Base-by-base conservation (phyloP, 2,329 filamentous ascomycete species). In the Taxawa tesnikishii region DNA sequence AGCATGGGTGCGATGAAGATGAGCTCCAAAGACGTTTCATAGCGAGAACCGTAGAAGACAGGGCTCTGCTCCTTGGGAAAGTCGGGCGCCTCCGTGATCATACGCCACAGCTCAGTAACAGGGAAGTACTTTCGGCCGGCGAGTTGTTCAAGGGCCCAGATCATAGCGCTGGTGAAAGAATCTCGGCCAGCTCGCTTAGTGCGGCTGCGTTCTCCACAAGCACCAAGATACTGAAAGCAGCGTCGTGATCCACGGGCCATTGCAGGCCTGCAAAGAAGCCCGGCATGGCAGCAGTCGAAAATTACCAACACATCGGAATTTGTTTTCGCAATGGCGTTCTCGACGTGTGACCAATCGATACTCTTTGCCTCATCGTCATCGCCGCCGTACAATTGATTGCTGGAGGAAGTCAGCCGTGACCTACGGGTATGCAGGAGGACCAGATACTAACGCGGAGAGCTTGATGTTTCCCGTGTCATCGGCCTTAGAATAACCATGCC, bases 401-500 rank as follows among this genome's bases (percentile, higher is more conserved):
- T 6, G 15, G 13, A 18, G 4, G 4, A 11, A n/a, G 18, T 19
- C 15, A 14, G 16, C 15, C 28, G 15, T 10, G 8, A n/a, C 7
- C 28, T 16, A 17, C 19, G 7, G n/a, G n/a, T 23, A 23, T 23
- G 7, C 7, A 23, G 7, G n/a, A 23, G 7, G 19, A 23, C 7
- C 7, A 13, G 6, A 7, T 27, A 11, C 27, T 16, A 15, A 29
- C 27, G 5, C 9, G 12, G 14, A 11, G 14, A 29, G 27, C 15
- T 16, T 29, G 27, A 29, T 29, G 27, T 29, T 29, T 5, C 15
- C 15, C 11, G n/a, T 7, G 9, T 29, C 27, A 8, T 16, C 27
- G 15, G 12, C 27, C 12, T 10, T 31, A 2, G 19, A 23, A 23
- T 23, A 23, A 7, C 47, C 48, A 38, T 51, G 48, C 3, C 48